Evolutionary conservation across 2,329 filamentous ascomycete genomes (phyloP).

Genomic region (Xylariaceae sp.): DNA sequence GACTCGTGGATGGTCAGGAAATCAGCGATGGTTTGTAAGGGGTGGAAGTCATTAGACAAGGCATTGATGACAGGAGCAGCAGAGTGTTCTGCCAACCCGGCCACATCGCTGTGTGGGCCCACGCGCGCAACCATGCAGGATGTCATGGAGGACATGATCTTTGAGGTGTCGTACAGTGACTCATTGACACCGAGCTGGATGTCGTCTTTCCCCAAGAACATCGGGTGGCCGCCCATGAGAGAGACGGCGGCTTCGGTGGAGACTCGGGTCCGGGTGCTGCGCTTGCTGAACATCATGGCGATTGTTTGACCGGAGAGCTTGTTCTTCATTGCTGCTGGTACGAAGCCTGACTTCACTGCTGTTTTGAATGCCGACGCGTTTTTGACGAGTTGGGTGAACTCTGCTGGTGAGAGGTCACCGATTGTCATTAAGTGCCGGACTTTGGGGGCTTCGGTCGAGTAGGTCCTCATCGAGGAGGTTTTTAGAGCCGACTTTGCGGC

Average conservation of each 20-base stretch:
- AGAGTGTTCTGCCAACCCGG: constrained; percentile 67
- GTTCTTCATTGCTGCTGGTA: constrained; percentile 57
- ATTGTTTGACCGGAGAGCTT: constrained; percentile 74
- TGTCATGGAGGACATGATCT: constrained; percentile 92
- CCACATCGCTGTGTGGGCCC: constrained; percentile 72
- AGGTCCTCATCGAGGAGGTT: constrained; percentile 44
- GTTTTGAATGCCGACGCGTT: constrained; percentile 78
- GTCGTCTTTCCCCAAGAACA: constrained; percentile 95
- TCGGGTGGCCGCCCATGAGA: constrained; percentile 86
- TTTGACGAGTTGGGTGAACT: constrained; percentile 78
- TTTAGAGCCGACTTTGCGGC: constrained; percentile 36
- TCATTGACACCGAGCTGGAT: constrained; percentile 97
- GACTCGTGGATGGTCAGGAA: constrained; percentile 85
- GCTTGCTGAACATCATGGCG: constrained; percentile 96
- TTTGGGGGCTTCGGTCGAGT: constrained; percentile 11
- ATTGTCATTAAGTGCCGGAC: constrained; percentile 92
- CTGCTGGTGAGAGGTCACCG: constrained; percentile 73
- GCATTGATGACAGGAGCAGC: constrained; percentile 82
- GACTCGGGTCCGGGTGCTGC: constrained; percentile 87
- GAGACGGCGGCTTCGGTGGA: constrained; percentile 89
- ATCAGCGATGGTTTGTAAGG: constrained; percentile 91
- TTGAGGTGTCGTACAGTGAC: constrained; percentile 85
- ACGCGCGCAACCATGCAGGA: constrained; percentile 80
- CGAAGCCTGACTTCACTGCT: constrained; percentile 67
- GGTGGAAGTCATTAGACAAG: constrained; percentile 87